Evolutionary conservation across 2,329 filamentous ascomycete species (phyloP).

Genomic region (Zymoseptoria passerinii): DNA sequence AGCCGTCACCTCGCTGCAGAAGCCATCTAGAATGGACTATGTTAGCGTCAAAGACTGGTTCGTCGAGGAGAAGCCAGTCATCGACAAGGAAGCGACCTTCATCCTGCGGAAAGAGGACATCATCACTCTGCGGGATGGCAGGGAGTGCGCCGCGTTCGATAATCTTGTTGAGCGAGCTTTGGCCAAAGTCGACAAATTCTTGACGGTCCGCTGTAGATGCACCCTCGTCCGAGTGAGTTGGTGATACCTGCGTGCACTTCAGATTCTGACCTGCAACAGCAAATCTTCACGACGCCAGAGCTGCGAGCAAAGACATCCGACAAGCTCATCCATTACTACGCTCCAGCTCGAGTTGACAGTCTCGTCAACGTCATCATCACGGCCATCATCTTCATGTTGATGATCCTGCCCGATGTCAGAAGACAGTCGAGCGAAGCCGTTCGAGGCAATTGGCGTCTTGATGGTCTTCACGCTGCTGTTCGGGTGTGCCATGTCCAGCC

Average conservation of each 20-base stretch:
- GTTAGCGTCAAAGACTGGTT: conserved; percentile 32
- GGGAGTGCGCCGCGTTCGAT: conserved; percentile 37
- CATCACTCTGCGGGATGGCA: conserved; percentile 31
- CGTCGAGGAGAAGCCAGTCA: conserved; percentile 29
- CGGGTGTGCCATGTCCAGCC: conserved; percentile 15
- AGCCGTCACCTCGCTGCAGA: conserved; percentile 31
- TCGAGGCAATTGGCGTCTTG: conserved; percentile 33
- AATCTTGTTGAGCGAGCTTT: conserved; percentile 28
- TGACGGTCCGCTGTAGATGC: conserved; percentile 25
- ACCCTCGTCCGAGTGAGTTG: conserved; percentile 23
- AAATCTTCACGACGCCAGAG: conserved; percentile 33
- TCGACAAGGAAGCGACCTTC: conserved; percentile 28
- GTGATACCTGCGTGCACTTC: neutral
- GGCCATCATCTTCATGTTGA: conserved; percentile 35
- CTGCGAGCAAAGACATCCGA: conserved; percentile 31
- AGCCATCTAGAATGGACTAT: conserved; percentile 34
- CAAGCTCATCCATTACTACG: conserved; percentile 31
- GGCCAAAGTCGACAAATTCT: conserved; percentile 6
- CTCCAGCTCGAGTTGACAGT: conserved; percentile 31
- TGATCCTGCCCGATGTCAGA: conserved; percentile 33
- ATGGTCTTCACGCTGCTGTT: conserved; percentile 35
- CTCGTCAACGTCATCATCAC: conserved; percentile 37
- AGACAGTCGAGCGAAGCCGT: conserved; percentile 24
- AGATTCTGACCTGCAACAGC: conserved; percentile 17
- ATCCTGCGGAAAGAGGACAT: conserved; percentile 37